Evolutionary conservation across 2,329 filamentous ascomycete genomes (phyloP).

Genomic region (Cytospora chrysosperma): DNA sequence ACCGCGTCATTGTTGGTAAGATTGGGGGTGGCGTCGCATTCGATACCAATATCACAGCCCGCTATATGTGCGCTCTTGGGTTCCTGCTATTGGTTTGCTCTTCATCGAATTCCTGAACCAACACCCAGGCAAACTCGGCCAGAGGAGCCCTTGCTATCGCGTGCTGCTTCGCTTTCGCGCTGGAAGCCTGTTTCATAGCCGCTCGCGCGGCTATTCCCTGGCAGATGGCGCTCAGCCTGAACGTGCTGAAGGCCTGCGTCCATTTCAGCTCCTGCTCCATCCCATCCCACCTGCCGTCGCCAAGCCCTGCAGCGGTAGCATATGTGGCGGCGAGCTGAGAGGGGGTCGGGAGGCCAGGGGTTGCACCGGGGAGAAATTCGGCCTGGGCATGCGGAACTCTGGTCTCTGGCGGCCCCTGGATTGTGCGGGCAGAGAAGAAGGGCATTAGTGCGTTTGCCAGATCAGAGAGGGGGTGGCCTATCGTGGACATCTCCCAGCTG

Average conservation of each 20-base stretch:
- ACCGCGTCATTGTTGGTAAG: too few relatives aligned
- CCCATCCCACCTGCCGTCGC: constrained; percentile 41
- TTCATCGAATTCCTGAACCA: constrained; percentile 52
- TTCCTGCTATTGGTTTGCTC: constrained; percentile 24
- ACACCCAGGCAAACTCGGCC: constrained; percentile 75
- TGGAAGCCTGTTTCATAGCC: constrained; percentile 85
- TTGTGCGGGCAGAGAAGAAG: constrained; percentile 41
- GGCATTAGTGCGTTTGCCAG: constrained; percentile 73
- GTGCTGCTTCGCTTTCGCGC: constrained; percentile 73
- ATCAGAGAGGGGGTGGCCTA: constrained; percentile 93
- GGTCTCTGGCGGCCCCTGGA: constrained; percentile 16
- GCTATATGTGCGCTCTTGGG: neutral
- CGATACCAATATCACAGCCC: neutral
- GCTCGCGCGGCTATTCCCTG: constrained; percentile 93
- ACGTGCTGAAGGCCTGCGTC: constrained; percentile 63
- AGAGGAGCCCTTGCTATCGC: constrained; percentile 67
- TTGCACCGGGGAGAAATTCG: constrained; percentile 61
- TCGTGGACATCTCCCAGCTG: constrained; percentile 95
- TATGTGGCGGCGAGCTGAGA: constrained; percentile 38
- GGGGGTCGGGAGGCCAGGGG: constrained; percentile 53
- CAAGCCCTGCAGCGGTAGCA: constrained; percentile 55
- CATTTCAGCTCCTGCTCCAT: constrained; percentile 53
- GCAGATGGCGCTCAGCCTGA: constrained; percentile 60
- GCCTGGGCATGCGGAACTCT: constrained; percentile 27
- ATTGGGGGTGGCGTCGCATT: too few relatives aligned